Evolutionary conservation across 2,329 filamentous ascomycete genomes (phyloP), one percentile per base, ranked within the genome.

Genomic region (Onygena corvina): DNA sequence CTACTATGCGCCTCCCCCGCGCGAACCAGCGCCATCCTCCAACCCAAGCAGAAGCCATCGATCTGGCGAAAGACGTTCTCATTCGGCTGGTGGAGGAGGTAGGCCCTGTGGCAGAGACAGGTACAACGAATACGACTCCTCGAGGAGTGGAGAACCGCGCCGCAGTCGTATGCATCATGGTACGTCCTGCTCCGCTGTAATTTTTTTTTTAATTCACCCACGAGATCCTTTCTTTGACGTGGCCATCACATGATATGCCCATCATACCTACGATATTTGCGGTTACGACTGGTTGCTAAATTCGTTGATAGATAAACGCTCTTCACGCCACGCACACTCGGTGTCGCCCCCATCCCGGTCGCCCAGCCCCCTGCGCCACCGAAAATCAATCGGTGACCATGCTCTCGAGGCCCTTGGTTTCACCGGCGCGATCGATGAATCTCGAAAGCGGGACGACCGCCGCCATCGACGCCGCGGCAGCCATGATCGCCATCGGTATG

Each of bases 371-470:
- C 23, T 42, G 3, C 38, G 64, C 46, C 67, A 69, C 46, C 67
- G 67, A 47, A 72, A 72, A 58, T 73, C 71, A 6, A 55, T 71
- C n/a, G 64, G 66, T 46, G 70, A 73, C 56, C 64, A 70, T 51
- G 68, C 76, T 7, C 66, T 80, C 35, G 75, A 73, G 52, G 73
- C 73, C 18, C 63, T 79, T n/a, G 79, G 79, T 44, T 66, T 81
- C 8, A 77, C 76, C 76, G 80, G 66, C 73, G 79, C 45, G 72
- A 77, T 67, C 47, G 79, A 42, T 27, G 38, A 76, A 52, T 35
- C 46, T 14, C 50, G 70, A 80, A 5, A 81, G 76, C 57, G 75
- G 72, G 53, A 80, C 75, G 57, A 77, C 75, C 65, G 84, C 71
- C 20, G 80, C 74, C 34, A 68, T 69, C 35, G 68, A 68, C 42